Base-by-base conservation (phyloP, 495 filamentous ascomycete genomes). In the Immersiella caudata region DNA sequence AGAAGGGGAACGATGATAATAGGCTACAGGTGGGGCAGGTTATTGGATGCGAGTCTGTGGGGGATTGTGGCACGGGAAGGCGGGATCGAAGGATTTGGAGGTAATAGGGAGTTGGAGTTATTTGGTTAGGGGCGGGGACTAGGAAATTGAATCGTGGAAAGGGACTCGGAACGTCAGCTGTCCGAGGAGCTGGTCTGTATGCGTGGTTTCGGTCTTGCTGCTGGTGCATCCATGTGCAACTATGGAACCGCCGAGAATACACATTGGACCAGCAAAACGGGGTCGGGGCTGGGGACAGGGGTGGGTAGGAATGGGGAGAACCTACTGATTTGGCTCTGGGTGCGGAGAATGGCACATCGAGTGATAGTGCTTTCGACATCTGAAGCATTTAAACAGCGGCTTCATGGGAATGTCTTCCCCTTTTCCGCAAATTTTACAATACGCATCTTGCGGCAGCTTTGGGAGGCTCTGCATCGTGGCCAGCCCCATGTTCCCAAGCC, bases 261-360 rank as follows among this genome's bases (percentile, higher is more conserved):
- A 46, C 2, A 46, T 12, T 46, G 40, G 40, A 18, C 40, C 40
- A 46, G 16, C 40, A 46, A 36, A 36, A 46, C 14, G 40, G 40
- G 11, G 40, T 46, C 40, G 40, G 40, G 40, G 52, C 33, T 6
- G 25, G 12, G 35, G 64, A 29, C 29, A 50, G 9, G 54, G 24
- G 16, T 16, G 16, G 25, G 20, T 40, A n/a, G 29, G 21, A 27
- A 24, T 6, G 26, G 49, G 21, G 21, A 0, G 61, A 26, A 24
- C 66, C 46, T 55, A 25, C 36, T 20, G 46, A 26, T 57, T 25
- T 59, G 33, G 68, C 2, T 18, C 16, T 12, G 40, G 68, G n/a
- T 60, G 51, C 20, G 68, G 69, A 61, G 16, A 60, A 52, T 71
- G 69, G 36, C 69, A 71, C 62, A 56, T 50, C 5, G 66, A 26